phyloP scores from a whole-genome alignment of 768 basidiomycete genomes.

The Collybia nuda region DNA sequence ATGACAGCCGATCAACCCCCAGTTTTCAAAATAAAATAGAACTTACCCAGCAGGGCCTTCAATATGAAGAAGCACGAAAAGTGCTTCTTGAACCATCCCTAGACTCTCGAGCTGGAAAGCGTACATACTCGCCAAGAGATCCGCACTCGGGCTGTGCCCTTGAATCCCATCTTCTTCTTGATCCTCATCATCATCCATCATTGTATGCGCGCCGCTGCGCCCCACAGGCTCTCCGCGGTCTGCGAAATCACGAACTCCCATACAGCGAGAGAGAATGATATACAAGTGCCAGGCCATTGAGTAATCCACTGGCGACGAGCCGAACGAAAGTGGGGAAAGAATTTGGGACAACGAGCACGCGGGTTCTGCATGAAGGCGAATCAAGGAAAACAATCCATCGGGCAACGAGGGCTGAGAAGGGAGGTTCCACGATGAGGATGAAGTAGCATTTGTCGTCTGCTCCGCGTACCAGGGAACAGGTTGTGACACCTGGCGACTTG shows the following conservation, averaged over 20 bases:
- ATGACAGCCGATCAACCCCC: constrained; percentile 6
- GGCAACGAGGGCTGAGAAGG: constrained; percentile 40
- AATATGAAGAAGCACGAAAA: constrained; percentile 87
- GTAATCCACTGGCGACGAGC: constrained; percentile 74
- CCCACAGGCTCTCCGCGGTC: constrained; percentile 62
- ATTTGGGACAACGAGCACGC: constrained; percentile 67
- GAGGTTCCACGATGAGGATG: constrained; percentile 37
- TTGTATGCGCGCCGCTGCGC: constrained; percentile 14
- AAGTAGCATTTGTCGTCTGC: constrained; percentile 4
- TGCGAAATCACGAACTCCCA: constrained; percentile 84
- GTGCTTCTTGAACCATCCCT: constrained; percentile 82
- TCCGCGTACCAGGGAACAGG: constrained; percentile 59
- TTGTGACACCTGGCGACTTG: constrained; percentile 40
- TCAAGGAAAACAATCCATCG: constrained; percentile 81
- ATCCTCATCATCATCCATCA: constrained; percentile 35
- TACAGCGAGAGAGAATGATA: constrained; percentile 78
- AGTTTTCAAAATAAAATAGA: constrained; percentile 23
- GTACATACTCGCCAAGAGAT: constrained; percentile 80
- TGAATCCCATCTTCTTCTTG: constrained; percentile 50
- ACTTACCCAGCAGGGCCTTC: constrained; percentile 78
- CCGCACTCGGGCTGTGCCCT: constrained; percentile 83
- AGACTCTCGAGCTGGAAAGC: constrained; percentile 82
- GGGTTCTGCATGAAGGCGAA: constrained; percentile 76
- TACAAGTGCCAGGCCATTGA: constrained; percentile 93
- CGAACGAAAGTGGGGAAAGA: constrained; percentile 73